Conservation (phyloP, 768 basidiomycete species). For the Sutorius australiensis region DNA sequence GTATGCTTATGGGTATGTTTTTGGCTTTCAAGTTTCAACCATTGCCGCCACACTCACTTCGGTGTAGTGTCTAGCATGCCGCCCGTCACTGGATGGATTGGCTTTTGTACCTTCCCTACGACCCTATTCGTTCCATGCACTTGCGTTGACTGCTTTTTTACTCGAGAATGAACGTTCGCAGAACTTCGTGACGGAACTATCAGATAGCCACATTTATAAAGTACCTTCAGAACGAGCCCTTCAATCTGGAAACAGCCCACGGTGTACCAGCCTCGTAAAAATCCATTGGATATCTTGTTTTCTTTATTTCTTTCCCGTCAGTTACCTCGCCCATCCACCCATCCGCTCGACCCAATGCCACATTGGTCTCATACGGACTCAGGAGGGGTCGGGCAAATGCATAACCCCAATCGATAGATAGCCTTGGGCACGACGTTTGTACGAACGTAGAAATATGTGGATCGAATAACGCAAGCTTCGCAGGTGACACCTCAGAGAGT, state of each 20-base stretch:
- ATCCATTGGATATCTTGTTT: slow-evolving; percentile 83
- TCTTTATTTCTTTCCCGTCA: slow-evolving; percentile 16
- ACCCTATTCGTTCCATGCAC: not conserved
- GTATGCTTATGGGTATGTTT: slow-evolving; percentile 76
- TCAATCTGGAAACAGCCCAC: slow-evolving; percentile 67
- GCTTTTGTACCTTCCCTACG: not conserved
- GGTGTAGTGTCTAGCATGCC: slow-evolving; percentile 20
- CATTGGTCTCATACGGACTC: slow-evolving; percentile 89
- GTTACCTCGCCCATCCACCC: slow-evolving; percentile 58
- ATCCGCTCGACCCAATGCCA: slow-evolving; percentile 63
- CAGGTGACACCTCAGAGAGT: slow-evolving; percentile 94
- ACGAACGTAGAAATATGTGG: slow-evolving; percentile 85
- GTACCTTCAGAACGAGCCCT: slow-evolving; percentile 41
- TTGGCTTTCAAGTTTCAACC: not conserved
- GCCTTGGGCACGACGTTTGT: slow-evolving; percentile 93
- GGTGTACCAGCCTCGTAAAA: slow-evolving; percentile 84
- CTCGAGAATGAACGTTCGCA: too few relatives aligned
- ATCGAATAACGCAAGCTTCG: slow-evolving; percentile 82
- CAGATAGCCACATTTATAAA: not conserved
- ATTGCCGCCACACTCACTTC: slow-evolving; percentile 9
- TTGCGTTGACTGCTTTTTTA: not conserved
- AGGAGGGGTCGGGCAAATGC: slow-evolving; percentile 87
- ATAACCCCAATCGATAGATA: slow-evolving; percentile 99
- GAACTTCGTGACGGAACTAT: not conserved
- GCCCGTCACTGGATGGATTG: not conserved